phyloP scores from a whole-genome alignment of 148 eudicot species.

The Silene latifolia region DNA sequence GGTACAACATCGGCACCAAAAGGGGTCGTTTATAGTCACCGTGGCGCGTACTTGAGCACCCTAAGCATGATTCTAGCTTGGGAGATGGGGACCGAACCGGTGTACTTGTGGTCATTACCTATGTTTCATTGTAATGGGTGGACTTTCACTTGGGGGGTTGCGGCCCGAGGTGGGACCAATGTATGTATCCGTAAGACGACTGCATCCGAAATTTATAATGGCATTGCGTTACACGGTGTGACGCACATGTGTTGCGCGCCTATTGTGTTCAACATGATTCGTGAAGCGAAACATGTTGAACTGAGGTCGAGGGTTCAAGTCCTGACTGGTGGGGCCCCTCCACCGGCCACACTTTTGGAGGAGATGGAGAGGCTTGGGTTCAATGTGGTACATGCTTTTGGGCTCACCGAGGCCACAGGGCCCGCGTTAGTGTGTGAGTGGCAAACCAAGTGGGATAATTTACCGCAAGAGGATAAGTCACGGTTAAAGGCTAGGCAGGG shows the following conservation, averaged over 20 bases:
- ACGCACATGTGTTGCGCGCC: slow-evolving; percentile 98
- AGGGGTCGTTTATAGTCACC: slow-evolving; percentile 84
- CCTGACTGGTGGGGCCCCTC: slow-evolving; percentile 87
- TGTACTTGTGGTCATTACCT: slow-evolving; percentile 84
- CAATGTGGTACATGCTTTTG: slow-evolving; percentile 78
- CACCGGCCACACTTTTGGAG: slow-evolving; percentile 55
- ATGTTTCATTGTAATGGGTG: slow-evolving; percentile 99
- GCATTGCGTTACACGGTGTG: slow-evolving; percentile 49
- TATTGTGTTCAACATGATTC: slow-evolving; percentile 56
- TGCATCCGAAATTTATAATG: slow-evolving; percentile 46
- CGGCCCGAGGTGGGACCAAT: slow-evolving; percentile 91
- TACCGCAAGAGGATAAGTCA: slow-evolving; percentile 34
- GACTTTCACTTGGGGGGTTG: slow-evolving; percentile 97
- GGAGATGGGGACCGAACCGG: slow-evolving; percentile 78
- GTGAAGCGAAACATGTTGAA: slow-evolving; percentile 48
- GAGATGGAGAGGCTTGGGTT: slow-evolving; percentile 60
- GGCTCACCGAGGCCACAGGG: slow-evolving; percentile 86
- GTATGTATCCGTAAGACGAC: slow-evolving; percentile 76
- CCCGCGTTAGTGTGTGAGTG: slow-evolving; percentile 88
- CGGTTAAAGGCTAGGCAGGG: slow-evolving; percentile 76
- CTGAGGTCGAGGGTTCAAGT: slow-evolving; percentile 41
- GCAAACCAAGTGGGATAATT: slow-evolving; percentile 57
- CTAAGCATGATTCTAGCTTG: slow-evolving; percentile 69
- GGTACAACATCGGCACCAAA: slow-evolving; percentile 85
- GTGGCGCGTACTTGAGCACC: slow-evolving; percentile 83